Percentiles rank a stretch among this genome's conserved stretches.
phyloP scores from a whole-genome alignment of 148 eudicot species.

The Camellia japonica region DNA sequence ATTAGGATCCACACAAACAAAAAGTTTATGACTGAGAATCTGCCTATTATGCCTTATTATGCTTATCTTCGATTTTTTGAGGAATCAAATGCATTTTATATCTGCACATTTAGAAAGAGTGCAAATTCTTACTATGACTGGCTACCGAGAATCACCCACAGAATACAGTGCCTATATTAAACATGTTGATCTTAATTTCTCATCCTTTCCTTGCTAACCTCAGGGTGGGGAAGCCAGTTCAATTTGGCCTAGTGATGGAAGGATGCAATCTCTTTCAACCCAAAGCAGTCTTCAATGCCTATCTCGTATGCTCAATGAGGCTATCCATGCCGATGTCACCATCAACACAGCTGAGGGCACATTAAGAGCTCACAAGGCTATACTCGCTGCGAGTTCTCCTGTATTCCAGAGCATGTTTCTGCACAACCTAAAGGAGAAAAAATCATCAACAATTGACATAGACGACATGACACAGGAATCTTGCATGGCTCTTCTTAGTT shows the following conservation, averaged over 20 bases:
- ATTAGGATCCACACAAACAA: background rate
- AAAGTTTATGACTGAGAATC: background rate
- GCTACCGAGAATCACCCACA: background rate
- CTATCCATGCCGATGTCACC: conserved; percentile 65
- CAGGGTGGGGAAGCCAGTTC: conserved; percentile 67
- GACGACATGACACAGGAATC: conserved; percentile 75
- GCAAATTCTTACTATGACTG: background rate
- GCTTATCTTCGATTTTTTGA: background rate
- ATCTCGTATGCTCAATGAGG: conserved; percentile 71
- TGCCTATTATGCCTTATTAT: background rate
- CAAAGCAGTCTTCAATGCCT: conserved; percentile 58
- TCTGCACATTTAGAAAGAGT: background rate
- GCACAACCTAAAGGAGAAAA: conserved; percentile 66
- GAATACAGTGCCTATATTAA: background rate
- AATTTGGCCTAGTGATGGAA: conserved; percentile 63
- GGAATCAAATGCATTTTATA: background rate
- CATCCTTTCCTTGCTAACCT: background rate
- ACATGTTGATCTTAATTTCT: background rate
- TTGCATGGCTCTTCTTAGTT: conserved; percentile 65
- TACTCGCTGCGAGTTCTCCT: conserved; percentile 72
- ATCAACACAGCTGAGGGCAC: conserved; percentile 61
- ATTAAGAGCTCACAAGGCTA: conserved; percentile 66
- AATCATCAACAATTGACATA: conserved; percentile 67
- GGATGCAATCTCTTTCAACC: conserved; percentile 43
- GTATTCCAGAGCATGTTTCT: conserved; percentile 77